These are phyloP conservation scores for Phytophthora europaea DNA, from an alignment of 352 stramenopile genomes.

Conservation along the genomic window DNA sequence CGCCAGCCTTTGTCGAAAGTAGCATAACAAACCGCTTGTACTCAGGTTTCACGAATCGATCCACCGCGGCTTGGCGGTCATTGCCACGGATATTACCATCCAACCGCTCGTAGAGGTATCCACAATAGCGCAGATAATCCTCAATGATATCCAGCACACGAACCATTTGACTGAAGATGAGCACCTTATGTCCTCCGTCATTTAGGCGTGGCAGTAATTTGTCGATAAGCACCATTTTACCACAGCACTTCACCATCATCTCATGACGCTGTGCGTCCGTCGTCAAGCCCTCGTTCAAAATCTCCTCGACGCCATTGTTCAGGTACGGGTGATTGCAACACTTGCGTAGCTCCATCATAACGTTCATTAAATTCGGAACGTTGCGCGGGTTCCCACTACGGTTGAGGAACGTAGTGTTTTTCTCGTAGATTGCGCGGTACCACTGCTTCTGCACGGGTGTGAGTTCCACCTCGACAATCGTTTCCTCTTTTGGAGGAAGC, in stretches of 20 bases:
- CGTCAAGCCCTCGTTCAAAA: slow-evolving; percentile 82
- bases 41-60: slow-evolving; percentile 91
- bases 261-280: slow-evolving; percentile 88
- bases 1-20: slow-evolving; percentile 97
- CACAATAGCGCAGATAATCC: slow-evolving; percentile 96
- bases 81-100: slow-evolving; percentile 97
- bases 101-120: slow-evolving; percentile 97
- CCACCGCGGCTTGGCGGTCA: slow-evolving; percentile 86
- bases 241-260: slow-evolving; percentile 97
- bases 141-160: slow-evolving; percentile 99
- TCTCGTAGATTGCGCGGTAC: slow-evolving; percentile 97
- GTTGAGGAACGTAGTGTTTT: slow-evolving; percentile 94
- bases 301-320: slow-evolving; percentile 94
- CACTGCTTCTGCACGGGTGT: slow-evolving; percentile 93
- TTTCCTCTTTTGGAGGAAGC: slow-evolving; percentile 90
- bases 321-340: slow-evolving; percentile 94
- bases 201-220: slow-evolving; percentile 98
- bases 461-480: slow-evolving; percentile 93
- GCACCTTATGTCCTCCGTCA: slow-evolving; percentile 96
- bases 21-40: slow-evolving; percentile 98
- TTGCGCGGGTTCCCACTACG: slow-evolving; percentile 84
- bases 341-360: slow-evolving; percentile 94
- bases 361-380: slow-evolving; percentile 92
- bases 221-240: slow-evolving; percentile 99
- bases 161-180: slow-evolving; percentile 99